Percentiles rank a stretch among this genome's conserved stretches.
Evolutionary conservation across 805 yeast species (phyloP).

Genomic region (Geotrichum ghanense): DNA sequence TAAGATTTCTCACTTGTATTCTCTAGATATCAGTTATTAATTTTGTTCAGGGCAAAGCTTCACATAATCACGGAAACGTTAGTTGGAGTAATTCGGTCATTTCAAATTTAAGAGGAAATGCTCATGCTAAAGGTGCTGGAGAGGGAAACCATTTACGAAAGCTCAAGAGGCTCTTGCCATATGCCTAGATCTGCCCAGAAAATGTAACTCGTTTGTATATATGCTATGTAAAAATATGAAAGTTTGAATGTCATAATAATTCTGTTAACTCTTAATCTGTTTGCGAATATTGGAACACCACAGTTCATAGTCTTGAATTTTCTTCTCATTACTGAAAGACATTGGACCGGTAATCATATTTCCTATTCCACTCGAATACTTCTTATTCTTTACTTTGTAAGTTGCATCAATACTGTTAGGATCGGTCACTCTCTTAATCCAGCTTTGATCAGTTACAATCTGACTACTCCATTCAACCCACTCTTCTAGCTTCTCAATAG

Average conservation of each 20-base stretch:
- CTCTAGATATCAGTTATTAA: background rate
- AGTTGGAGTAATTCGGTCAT: conserved; percentile 50
- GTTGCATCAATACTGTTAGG: conserved; percentile 4
- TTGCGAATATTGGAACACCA: conserved; percentile 8
- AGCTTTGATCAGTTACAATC: conserved; percentile 25
- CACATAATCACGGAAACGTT: conserved; percentile 87
- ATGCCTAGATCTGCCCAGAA: conserved; percentile 1
- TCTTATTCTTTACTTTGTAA: conserved; percentile 12
- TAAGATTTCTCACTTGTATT: conserved; percentile 12
- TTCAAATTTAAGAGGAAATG: background rate
- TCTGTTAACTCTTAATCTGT: background rate
- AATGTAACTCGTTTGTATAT: too few relatives aligned
- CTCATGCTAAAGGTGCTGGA: conserved; percentile 3
- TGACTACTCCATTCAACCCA: conserved; percentile 25
- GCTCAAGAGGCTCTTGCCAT: conserved; percentile 3
- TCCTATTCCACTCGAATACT: conserved; percentile 16
- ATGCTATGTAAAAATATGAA: too few relatives aligned
- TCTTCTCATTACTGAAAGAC: conserved; percentile 10
- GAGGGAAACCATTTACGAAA: background rate
- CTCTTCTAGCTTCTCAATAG: conserved; percentile 17
- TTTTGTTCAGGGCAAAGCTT: conserved; percentile 47
- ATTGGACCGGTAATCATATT: conserved; percentile 15
- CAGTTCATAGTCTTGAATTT: conserved; percentile 9
- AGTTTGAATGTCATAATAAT: background rate
- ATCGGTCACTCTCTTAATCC: conserved; percentile 20